Evolutionary conservation across 106 monocot genomes (phyloP).

Genomic region (Triglochin maritima): DNA sequence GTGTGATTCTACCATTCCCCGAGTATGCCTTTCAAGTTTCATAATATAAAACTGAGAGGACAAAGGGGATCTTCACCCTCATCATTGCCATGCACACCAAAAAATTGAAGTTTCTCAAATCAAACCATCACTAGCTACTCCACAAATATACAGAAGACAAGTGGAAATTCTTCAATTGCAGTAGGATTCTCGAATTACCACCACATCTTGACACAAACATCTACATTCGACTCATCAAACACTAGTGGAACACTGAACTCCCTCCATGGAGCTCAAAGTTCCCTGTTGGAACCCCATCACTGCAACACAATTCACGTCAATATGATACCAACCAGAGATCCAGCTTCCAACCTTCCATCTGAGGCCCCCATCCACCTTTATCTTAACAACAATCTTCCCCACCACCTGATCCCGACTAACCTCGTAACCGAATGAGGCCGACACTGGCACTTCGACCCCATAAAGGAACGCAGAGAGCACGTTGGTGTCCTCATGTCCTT

Average conservation of each 20-base stretch:
- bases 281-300: slow-evolving; percentile 18
- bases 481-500: slow-evolving; percentile 41
- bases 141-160: too few species aligned
- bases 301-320: slow-evolving; percentile 52
- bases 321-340: slow-evolving; percentile 47
- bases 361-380: slow-evolving; percentile 46
- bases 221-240: slow-evolving; percentile 7
- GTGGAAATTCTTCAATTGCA: too few species aligned
- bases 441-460: slow-evolving; percentile 32
- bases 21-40: too few species aligned
- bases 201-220: too few species aligned
- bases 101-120: too few species aligned
- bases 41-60: too few species aligned
- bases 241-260: slow-evolving; percentile 41
- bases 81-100: too few species aligned
- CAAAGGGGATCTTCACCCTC: too few species aligned
- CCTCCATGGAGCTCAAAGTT: slow-evolving; percentile 26
- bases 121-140: too few species aligned
- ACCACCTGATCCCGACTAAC: slow-evolving; percentile 34
- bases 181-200: too few species aligned
- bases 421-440: slow-evolving; percentile 30
- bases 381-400: slow-evolving; percentile 25
- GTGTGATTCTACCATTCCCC: too few species aligned
- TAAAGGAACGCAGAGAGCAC: slow-evolving; percentile 36
- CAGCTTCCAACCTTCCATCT: slow-evolving; percentile 77